A percentile compares a stretch with the other conserved stretches of the same genome.
These are phyloP conservation scores for Penicillium sp. DNA, from an alignment of 2,329 filamentous ascomycete genomes.

Conservation along the genomic window DNA sequence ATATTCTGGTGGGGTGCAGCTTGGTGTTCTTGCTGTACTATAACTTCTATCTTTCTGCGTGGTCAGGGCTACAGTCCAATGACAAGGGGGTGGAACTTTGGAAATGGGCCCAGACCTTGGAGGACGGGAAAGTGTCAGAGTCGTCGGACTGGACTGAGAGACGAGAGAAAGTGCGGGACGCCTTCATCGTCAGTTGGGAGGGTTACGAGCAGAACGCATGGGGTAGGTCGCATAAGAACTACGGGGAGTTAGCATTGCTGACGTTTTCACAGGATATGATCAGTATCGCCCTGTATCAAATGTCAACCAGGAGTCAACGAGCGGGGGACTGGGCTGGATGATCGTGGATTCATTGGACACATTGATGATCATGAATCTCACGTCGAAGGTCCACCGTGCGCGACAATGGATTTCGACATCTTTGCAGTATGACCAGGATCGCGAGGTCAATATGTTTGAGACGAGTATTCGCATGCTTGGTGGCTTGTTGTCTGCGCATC, in stretches of 20 bases:
- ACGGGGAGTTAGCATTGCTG: neutral
- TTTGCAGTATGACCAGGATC: constrained; percentile 84
- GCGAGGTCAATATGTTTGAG: constrained; percentile 97
- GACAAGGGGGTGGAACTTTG: constrained; percentile 49
- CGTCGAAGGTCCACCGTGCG: constrained; percentile 77
- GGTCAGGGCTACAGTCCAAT: constrained; percentile 23
- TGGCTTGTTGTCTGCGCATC: constrained; percentile 88
- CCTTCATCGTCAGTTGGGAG: constrained; percentile 89
- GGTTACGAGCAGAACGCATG: constrained; percentile 91
- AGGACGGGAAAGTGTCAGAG: constrained; percentile 42
- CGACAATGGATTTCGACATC: constrained; percentile 83
- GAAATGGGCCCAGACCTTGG: constrained; percentile 59
- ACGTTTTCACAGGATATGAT: constrained; percentile 52
- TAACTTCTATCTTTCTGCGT: constrained; percentile 21
- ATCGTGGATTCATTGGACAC: constrained; percentile 96
- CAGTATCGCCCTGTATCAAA: constrained; percentile 84
- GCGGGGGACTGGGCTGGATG: constrained; percentile 92
- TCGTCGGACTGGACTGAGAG: constrained; percentile 73
- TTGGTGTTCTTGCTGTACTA: constrained; percentile 68
- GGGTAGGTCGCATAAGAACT: constrained; percentile 61
- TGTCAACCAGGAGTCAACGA: constrained; percentile 78
- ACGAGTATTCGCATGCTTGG: constrained; percentile 98
- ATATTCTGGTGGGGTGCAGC: constrained; percentile 56
- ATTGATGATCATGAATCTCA: constrained; percentile 97
- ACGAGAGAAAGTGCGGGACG: constrained; percentile 80